Evolutionary conservation across 805 yeast genomes (phyloP).

Genomic region (Lachancea kluyveri): DNA sequence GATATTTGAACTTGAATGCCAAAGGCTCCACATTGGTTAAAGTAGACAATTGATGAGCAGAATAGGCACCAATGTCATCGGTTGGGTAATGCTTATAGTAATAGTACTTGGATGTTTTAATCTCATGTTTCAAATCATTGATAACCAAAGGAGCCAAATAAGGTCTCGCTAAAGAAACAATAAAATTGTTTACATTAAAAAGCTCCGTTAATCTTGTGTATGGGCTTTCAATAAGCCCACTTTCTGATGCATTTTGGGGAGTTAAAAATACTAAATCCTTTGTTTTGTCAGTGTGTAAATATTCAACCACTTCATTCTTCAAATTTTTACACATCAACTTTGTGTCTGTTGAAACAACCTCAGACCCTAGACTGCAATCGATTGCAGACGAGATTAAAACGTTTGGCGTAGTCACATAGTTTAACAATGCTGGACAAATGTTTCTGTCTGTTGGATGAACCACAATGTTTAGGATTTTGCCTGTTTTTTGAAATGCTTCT

Average conservation of each 20-base stretch:
- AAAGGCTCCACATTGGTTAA: slow-evolving; percentile 32
- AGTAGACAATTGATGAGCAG: slow-evolving; percentile 23
- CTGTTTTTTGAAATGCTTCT: slow-evolving; percentile 80
- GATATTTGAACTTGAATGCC: slow-evolving; percentile 31
- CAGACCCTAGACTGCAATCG: slow-evolving; percentile 75
- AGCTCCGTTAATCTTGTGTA: slow-evolving; percentile 85
- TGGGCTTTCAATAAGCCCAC: slow-evolving; percentile 53
- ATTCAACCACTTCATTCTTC: slow-evolving; percentile 54
- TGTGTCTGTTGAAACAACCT: slow-evolving; percentile 52
- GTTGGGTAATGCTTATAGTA: slow-evolving; percentile 36
- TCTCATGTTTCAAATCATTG: slow-evolving; percentile 72
- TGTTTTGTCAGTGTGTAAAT: slow-evolving; percentile 31
- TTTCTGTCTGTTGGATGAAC: slow-evolving; percentile 64
- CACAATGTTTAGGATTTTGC: slow-evolving; percentile 73
- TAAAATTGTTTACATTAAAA: slow-evolving; percentile 90
- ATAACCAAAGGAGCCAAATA: slow-evolving; percentile 85
- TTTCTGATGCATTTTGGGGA: slow-evolving; percentile 38
- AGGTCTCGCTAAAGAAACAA: slow-evolving; percentile 89
- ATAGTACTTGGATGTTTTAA: slow-evolving; percentile 34
- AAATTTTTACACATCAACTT: slow-evolving; percentile 55
- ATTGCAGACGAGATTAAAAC: slow-evolving; percentile 87
- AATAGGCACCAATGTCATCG: slow-evolving; percentile 18
- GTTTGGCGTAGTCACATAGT: slow-evolving; percentile 90
- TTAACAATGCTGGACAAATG: slow-evolving; percentile 65
- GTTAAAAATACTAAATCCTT: slow-evolving; percentile 29